Percentiles rank a stretch among this genome's conserved stretches.
Conservation (phyloP, 2,329 filamentous ascomycete genomes). For the Nemania sp. region DNA sequence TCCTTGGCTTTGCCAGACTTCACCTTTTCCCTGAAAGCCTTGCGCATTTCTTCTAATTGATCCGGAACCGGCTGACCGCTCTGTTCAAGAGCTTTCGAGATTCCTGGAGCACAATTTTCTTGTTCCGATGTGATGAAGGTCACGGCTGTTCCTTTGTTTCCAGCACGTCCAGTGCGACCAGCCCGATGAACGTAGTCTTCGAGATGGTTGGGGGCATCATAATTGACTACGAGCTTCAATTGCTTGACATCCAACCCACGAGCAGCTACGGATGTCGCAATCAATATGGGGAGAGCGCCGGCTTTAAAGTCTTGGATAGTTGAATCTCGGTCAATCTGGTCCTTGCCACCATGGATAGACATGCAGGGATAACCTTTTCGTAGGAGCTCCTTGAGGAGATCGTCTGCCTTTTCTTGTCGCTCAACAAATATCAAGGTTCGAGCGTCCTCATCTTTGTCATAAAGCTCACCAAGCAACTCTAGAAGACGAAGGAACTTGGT, state of each 20-base stretch:
- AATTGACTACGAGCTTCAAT: conserved; percentile 94
- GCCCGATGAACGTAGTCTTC: conserved; percentile 97
- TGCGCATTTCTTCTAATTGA: conserved; percentile 65
- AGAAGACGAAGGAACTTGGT: conserved; percentile 84
- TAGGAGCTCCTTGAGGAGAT: conserved; percentile 76
- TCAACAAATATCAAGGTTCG: conserved; percentile 91
- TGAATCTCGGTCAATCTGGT: conserved; percentile 90
- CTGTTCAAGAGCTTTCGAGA: conserved; percentile 89
- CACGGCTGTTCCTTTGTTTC: conserved; percentile 91
- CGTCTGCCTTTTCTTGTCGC: conserved; percentile 86
- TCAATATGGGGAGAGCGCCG: conserved; percentile 84
- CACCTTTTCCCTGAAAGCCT: conserved; percentile 83
- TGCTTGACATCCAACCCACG: conserved; percentile 96
- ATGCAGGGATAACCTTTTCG: conserved; percentile 87
- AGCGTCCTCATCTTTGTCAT: conserved; percentile 85
- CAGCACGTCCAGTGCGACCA: conserved; percentile 90
- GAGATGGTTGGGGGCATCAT: conserved; percentile 88
- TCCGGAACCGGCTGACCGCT: conserved; percentile 85
- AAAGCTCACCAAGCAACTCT: conserved; percentile 84
- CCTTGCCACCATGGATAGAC: conserved; percentile 92
- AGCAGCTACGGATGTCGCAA: conserved; percentile 94
- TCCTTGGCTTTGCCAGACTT: conserved; percentile 91
- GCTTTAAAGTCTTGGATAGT: conserved; percentile 93
- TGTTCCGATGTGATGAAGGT: conserved; percentile 93
- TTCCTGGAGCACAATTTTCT: conserved; percentile 85